Evolutionary conservation across 805 yeast genomes (phyloP).

Genomic region (Scheffersomyces spartinae): DNA sequence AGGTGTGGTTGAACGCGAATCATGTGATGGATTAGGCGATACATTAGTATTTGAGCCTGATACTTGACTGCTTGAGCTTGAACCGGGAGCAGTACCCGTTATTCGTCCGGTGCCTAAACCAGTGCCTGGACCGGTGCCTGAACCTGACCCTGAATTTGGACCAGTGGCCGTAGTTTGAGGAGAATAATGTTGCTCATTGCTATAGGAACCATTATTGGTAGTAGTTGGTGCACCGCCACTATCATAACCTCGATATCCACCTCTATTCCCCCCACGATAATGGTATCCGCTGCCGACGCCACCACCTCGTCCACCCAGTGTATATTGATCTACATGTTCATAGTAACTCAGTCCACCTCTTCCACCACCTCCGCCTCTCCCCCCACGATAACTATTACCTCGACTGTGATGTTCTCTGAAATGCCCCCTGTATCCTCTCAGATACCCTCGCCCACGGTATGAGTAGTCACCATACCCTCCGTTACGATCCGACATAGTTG

Average conservation of each 20-base stretch:
- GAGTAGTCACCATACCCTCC: too few species aligned
- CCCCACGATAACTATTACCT: slow-evolving; percentile 3
- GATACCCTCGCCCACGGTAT: neutral
- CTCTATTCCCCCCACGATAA: slow-evolving; percentile 3
- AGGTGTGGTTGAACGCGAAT: slow-evolving; percentile 2
- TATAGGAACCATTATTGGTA: neutral
- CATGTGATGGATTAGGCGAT: neutral
- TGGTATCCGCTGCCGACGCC: slow-evolving; percentile 5
- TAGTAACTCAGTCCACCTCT: slow-evolving; percentile 9
- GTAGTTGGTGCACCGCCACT: slow-evolving; percentile 1
- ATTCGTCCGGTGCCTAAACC: neutral
- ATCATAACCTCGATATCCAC: slow-evolving; percentile 4
- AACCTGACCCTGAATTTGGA: slow-evolving; percentile 1
- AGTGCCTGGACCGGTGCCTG: neutral
- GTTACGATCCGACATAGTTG: too few species aligned
- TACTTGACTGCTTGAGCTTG: slow-evolving; percentile 1
- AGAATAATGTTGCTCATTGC: neutral
- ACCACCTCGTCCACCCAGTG: slow-evolving; percentile 5
- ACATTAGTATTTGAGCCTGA: too few species aligned
- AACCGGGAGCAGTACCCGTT: neutral
- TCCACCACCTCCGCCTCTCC: slow-evolving; percentile 13
- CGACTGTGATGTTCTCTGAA: neutral
- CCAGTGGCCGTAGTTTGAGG: neutral
- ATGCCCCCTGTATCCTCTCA: neutral
- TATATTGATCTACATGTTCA: slow-evolving; percentile 2